These are phyloP conservation scores for Trichoderma reesei DNA, from an alignment of 495 filamentous ascomycete species.

Conservation along the genomic window DNA sequence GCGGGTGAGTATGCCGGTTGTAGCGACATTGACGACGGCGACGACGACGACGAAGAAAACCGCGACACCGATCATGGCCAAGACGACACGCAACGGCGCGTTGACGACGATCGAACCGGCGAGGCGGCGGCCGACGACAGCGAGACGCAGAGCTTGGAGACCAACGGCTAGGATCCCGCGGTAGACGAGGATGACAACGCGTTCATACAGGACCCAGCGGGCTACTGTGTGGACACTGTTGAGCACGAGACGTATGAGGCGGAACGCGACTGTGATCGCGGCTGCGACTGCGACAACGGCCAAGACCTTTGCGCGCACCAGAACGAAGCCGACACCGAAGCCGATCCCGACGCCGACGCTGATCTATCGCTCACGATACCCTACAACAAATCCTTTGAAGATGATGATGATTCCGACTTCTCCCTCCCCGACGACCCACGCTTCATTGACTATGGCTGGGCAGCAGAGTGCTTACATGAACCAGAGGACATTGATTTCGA, in stretches of 20 bases:
- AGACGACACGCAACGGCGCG: conserved; percentile 11
- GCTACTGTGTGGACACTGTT: background rate
- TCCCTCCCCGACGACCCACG: conserved; percentile 36
- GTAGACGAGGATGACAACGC: conserved; percentile 15
- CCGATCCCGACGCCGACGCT: conserved; percentile 12
- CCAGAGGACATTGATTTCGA: conserved; percentile 99
- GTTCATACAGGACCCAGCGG: conserved; percentile 14
- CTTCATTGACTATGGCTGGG: conserved; percentile 60
- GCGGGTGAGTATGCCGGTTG: conserved; percentile 43
- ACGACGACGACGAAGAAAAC: conserved; percentile 16
- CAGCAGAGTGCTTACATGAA: conserved; percentile 69
- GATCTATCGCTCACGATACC: conserved; percentile 22
- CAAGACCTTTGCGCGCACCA: background rate
- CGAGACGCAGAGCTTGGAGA: background rate
- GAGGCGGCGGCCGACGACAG: background rate
- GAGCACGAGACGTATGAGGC: background rate
- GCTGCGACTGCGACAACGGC: background rate
- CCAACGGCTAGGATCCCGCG: background rate
- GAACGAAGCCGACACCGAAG: background rate
- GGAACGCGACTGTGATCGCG: background rate
- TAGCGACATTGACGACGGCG: background rate
- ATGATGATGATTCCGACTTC: conserved; percentile 33
- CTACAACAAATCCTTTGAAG: conserved; percentile 26
- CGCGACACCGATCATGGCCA: conserved; percentile 20
- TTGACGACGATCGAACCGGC: conserved; percentile 9